Evolutionary conservation across 2,329 filamentous ascomycete genomes (phyloP), one percentile per base, ranked within the genome.

Genomic region (Trichophaea hybrida): DNA sequence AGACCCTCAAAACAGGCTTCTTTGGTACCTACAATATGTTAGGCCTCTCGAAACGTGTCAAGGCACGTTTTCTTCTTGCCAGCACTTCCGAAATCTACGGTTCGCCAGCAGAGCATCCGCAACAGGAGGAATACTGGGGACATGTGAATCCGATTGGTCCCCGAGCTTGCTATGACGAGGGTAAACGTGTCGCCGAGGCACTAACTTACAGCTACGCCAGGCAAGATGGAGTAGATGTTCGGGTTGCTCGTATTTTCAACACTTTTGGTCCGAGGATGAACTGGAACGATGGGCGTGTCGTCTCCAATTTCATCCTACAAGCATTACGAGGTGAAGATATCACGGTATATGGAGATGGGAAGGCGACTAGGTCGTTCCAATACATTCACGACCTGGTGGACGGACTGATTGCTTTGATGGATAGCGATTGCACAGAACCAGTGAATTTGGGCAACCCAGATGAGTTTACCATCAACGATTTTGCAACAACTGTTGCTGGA

Each of bases 61-160:
- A 68, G 24, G 66, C 68, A 24, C 65, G 70, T 32, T 68, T 71
- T 33, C 61, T 71, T 12, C 65, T 70, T 15, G 65, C 70, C 6
- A 70, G 68, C 59, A 71, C 69, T 34, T 71, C 69, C 7, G 69
- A 71, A 59, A 66, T 71, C 35, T 71, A 71, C 48, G 70, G 70
- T 31, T 67, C 68, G 34, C 68, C 69, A 7, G 64, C 67, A 32
- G 65, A 69, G n/a, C 69, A 70, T 54, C 69, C 70, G 13, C 70
- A 71, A 56, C 66, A 65, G 33, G 67, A 73, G 63, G 65, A 61
- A 0, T 74, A 74, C 56, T 70, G 71, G 64, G 73, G 73, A 5
- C 72, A 74, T 43, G 73, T 74, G 15, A 74, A 74, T 56, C 71
- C 71, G 44, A 72, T 73, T 59, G 73, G 73, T 1, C 71, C 72